Evolutionary conservation across 805 yeast species (phyloP), one percentile per base, ranked within the genome.

Genomic region (Zygoascus bituminiphila): DNA sequence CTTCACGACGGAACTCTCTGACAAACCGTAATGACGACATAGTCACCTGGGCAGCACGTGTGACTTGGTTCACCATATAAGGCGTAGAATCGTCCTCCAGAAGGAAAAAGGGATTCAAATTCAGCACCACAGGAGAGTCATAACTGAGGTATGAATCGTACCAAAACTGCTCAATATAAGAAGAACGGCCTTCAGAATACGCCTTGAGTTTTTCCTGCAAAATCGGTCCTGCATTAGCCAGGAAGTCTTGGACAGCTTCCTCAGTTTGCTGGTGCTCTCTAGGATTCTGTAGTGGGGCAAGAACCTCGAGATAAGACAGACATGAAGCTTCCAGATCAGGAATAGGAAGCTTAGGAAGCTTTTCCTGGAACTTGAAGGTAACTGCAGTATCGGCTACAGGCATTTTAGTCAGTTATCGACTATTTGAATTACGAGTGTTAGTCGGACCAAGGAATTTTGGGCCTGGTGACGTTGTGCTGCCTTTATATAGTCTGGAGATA

Each of bases 81-180:
- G 68, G 68, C 58, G 93, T 86, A 1, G 96, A 95, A 59, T 88
- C 96, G 61, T 88, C 96, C 63, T 88, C 95, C 52, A 88, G 74
- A 57, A 88, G 76, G 64, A 88, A 88, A 61, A 86, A 88, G 0
- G 97, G 97, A 60, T 88, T 88, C 57, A 88, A 75, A 65, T 88
- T 88, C 53, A 88, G 73, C n/a, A 88, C 97, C 36, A 88, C 95
- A 0, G 69, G 81, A 29, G 74, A 72, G 64, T 88, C 96, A 63
- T 84, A 86, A 63, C 82, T 82, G 55, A 88, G 72, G 64, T 88
- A 88, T 1, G 95, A 79, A 62, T 88, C 96, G 65, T 78, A 88
- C 96, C 96, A 88, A 64, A 88, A 88, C 64, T 88, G 95, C 66
- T 88, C 96, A 54, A 88, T 88, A 63, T 84, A 88, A 1, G 94